These are phyloP conservation scores for Phialophora verrucosa DNA, from an alignment of 2,329 filamentous ascomycete species.

Conservation along the genomic window DNA sequence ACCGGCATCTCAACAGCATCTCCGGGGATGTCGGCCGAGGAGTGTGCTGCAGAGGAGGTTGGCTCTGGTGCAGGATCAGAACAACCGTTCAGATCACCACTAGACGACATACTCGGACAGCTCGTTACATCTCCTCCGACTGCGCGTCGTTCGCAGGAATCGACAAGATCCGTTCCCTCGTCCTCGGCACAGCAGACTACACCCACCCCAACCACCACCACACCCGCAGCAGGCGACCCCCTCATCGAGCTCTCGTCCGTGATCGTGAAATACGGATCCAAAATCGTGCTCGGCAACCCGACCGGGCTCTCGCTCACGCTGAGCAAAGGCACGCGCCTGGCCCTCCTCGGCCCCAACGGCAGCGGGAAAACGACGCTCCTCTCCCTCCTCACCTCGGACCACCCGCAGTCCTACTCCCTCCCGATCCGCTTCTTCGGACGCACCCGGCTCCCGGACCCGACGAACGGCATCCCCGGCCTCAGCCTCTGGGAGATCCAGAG, in stretches of 20 bases:
- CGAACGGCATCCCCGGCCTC: constrained; percentile 68
- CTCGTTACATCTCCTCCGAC: background rate
- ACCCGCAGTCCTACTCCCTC: constrained; percentile 89
- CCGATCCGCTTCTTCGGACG: constrained; percentile 86
- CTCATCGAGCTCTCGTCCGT: constrained; percentile 89
- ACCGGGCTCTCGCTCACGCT: constrained; percentile 83
- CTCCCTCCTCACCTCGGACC: constrained; percentile 90
- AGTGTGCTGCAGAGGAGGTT: background rate
- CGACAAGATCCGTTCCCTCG: background rate
- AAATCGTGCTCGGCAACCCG: constrained; percentile 74
- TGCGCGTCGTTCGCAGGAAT: background rate
- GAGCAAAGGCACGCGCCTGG: constrained; percentile 83
- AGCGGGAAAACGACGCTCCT: constrained; percentile 96
- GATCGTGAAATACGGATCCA: constrained; percentile 77
- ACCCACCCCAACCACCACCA: background rate
- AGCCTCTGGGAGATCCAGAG: constrained; percentile 92
- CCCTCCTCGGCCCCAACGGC: constrained; percentile 88
- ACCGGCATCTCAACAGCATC: constrained; percentile 29
- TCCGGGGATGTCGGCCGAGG: constrained; percentile 12
- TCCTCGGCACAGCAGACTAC: background rate
- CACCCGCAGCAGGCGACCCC: constrained; percentile 61
- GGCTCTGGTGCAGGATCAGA: background rate
- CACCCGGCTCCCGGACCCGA: constrained; percentile 73
- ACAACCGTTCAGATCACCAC: background rate
- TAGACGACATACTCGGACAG: constrained; percentile 12